These are phyloP conservation scores for Posidonia oceanica DNA, from an alignment of 116 monocot species.

Conservation along the genomic window DNA sequence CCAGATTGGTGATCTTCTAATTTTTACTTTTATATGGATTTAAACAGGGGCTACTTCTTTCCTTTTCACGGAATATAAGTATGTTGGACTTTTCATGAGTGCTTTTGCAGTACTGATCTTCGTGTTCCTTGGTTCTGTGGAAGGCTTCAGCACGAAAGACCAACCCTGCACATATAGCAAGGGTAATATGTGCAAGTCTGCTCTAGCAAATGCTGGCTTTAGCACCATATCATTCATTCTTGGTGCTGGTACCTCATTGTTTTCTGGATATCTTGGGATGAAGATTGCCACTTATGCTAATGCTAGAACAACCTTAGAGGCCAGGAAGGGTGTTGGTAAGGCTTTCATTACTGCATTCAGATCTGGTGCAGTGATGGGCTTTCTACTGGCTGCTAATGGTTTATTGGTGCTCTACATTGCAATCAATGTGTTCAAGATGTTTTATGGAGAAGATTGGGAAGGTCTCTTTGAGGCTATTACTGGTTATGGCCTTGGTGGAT, in stretches of 20 bases:
- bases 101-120: slow-evolving; percentile 43
- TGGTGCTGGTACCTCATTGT: slow-evolving; percentile 14
- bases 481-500: slow-evolving; percentile 22
- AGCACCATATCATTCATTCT: slow-evolving; percentile 15
- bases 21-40: background rate
- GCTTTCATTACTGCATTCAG: slow-evolving; percentile 53
- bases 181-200: slow-evolving; percentile 38
- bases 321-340: slow-evolving; percentile 36
- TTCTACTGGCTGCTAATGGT: slow-evolving; percentile 47
- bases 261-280: slow-evolving; percentile 17
- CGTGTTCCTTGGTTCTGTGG: slow-evolving; percentile 59
- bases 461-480: slow-evolving; percentile 20
- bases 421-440: slow-evolving; percentile 36
- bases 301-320: slow-evolving; percentile 21
- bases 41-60: slow-evolving; percentile 34
- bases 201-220: slow-evolving; percentile 14
- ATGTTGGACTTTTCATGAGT: slow-evolving; percentile 52
- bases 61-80: slow-evolving; percentile 43
- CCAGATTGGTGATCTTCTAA: background rate
- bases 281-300: slow-evolving; percentile 21
- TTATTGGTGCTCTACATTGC: slow-evolving; percentile 44
- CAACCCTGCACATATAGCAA: slow-evolving; percentile 51
- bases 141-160: slow-evolving; percentile 49
- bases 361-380: slow-evolving; percentile 59
- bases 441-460: slow-evolving; percentile 22